Evolutionary conservation across 441 rosid genomes (phyloP).

Genomic region (Syzygium malaccense): DNA sequence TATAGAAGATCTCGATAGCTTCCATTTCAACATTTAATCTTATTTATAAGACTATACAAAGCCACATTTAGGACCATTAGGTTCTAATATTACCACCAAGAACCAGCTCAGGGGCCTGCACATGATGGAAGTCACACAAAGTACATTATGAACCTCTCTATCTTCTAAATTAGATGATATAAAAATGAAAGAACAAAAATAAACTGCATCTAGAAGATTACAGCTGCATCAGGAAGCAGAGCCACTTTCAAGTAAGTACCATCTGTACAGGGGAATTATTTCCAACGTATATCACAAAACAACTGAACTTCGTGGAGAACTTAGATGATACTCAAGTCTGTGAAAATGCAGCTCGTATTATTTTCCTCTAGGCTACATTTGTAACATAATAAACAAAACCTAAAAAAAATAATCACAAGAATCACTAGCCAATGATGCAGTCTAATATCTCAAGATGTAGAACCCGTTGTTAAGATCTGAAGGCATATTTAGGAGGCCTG

Average conservation of each 20-base stretch:
- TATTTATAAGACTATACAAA: background rate
- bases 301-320: background rate
- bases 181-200: background rate
- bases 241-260: background rate
- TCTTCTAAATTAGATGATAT: background rate
- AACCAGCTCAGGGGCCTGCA: background rate
- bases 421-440: slow-evolving; percentile 5
- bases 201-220: background rate
- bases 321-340: background rate
- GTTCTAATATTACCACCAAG: background rate
- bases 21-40: background rate
- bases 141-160: background rate
- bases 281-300: background rate
- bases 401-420: slow-evolving; percentile 4
- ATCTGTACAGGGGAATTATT: background rate
- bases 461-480: background rate
- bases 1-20: background rate
- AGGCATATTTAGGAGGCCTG: background rate
- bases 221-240: background rate
- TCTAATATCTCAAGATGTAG: slow-evolving; percentile 1
- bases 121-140: background rate
- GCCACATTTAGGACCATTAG: background rate
- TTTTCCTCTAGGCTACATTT: background rate
- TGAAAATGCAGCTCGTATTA: background rate
- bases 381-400: background rate